Conservation (phyloP, 345 rosid genomes). For the Aquilaria malaccensis region DNA sequence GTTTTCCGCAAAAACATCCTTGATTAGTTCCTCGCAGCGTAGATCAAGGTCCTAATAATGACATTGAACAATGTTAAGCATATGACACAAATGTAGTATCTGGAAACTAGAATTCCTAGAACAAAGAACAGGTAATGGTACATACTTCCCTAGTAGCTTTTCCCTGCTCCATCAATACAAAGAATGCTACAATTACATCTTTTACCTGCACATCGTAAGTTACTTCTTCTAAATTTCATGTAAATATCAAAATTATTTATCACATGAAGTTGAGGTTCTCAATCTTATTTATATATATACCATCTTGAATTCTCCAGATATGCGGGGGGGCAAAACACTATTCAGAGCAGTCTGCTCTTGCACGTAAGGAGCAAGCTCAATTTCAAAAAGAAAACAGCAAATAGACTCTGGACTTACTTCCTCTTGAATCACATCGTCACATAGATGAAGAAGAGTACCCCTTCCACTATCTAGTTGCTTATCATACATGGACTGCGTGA, state of each 20-base stretch:
- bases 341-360: too few species aligned
- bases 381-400: not conserved
- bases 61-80: not conserved
- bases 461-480: constrained; percentile 95
- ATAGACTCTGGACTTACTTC: constrained; percentile 51
- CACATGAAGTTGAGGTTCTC: too few species aligned
- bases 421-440: constrained; percentile 97
- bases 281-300: too few species aligned
- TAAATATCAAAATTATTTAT: too few species aligned
- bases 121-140: not conserved
- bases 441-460: constrained; percentile 93
- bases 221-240: too few species aligned
- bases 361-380: too few species aligned
- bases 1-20: constrained; percentile 69
- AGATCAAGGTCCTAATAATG: constrained; percentile 59
- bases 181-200: constrained; percentile 76
- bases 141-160: constrained; percentile 71
- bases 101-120: not conserved
- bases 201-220: constrained; percentile 49
- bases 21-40: constrained; percentile 77
- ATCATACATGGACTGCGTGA: constrained; percentile 93
- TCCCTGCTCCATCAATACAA: constrained; percentile 88
- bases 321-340: too few species aligned
- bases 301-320: too few species aligned
- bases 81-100: not conserved